A percentile compares a stretch with the other conserved stretches of the same genome.
These are phyloP conservation scores for Prototheca stagnorum DNA, from an alignment of 163 green algal genomes.

Conservation along the genomic window DNA sequence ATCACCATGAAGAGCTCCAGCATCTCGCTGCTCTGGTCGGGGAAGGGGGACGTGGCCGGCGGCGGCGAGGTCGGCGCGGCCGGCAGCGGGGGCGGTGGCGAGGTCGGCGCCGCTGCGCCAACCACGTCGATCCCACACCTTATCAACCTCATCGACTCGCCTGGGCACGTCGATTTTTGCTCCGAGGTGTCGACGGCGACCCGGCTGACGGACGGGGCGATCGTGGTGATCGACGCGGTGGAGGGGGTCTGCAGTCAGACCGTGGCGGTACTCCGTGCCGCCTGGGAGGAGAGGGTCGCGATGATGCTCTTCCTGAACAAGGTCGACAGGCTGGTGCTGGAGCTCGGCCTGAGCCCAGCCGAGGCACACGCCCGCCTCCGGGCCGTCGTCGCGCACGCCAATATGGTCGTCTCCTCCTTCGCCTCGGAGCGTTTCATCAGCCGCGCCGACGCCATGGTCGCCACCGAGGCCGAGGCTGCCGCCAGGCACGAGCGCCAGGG, in stretches of 20 bases:
- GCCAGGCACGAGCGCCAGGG: background rate
- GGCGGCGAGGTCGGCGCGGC: background rate
- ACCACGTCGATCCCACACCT: too few species aligned
- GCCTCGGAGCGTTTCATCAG: slow-evolving; percentile 70
- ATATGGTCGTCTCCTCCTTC: slow-evolving; percentile 84
- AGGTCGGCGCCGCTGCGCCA: slow-evolving; percentile 5
- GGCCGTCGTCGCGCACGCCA: slow-evolving; percentile 76
- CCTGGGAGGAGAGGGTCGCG: slow-evolving; percentile 72
- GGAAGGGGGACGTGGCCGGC: slow-evolving; percentile 41
- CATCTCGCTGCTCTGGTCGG: slow-evolving; percentile 87
- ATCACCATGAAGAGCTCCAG: slow-evolving; percentile 96
- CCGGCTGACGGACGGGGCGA: slow-evolving; percentile 74
- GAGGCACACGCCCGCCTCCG: slow-evolving; percentile 70
- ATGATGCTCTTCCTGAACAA: slow-evolving; percentile 94
- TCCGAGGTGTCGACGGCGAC: slow-evolving; percentile 84
- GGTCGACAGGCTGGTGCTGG: slow-evolving; percentile 84
- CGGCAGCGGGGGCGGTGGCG: too few species aligned
- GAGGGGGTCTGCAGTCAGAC: slow-evolving; percentile 98
- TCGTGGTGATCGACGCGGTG: slow-evolving; percentile 90
- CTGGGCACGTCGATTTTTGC: slow-evolving; percentile 97
- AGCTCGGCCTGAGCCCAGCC: slow-evolving; percentile 59
- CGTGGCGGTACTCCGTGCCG: slow-evolving; percentile 86
- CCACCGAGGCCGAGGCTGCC: slow-evolving; percentile 27
- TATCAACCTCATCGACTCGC: slow-evolving; percentile 95
- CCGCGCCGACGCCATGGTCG: slow-evolving; percentile 78